phyloP scores from a whole-genome alignment of 805 yeast species.

The Starmerella gropengiesseri region DNA sequence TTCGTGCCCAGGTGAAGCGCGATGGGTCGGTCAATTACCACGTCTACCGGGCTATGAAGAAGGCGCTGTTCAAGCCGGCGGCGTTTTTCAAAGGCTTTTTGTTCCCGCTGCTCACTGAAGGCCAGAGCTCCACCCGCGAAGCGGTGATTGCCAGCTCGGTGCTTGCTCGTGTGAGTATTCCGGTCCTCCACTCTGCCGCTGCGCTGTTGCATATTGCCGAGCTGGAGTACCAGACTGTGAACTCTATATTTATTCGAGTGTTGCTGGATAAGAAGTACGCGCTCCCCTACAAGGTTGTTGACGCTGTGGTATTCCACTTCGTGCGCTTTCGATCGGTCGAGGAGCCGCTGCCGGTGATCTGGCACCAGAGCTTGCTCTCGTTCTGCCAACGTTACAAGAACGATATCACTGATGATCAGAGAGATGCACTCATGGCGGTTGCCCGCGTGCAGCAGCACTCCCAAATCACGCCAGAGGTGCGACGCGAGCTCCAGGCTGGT shows the following conservation, averaged over 20 bases:
- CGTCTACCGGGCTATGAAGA: conserved; percentile 80
- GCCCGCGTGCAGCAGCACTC: conserved; percentile 81
- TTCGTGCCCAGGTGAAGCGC: conserved; percentile 32
- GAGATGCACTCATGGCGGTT: conserved; percentile 86
- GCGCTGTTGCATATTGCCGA: conserved; percentile 79
- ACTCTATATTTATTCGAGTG: conserved; percentile 80
- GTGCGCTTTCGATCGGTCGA: conserved; percentile 60
- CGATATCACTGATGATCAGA: conserved; percentile 97
- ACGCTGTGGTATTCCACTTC: conserved; percentile 86
- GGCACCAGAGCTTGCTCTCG: conserved; percentile 93
- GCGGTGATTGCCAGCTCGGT: conserved; percentile 93
- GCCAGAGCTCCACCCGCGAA: conserved; percentile 74
- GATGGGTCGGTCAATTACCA: conserved; percentile 71
- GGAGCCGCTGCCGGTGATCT: conserved; percentile 75
- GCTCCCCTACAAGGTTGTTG: conserved; percentile 90
- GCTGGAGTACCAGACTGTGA: conserved; percentile 75
- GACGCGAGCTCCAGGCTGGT: conserved; percentile 88
- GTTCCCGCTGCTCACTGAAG: conserved; percentile 80
- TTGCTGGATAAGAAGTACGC: conserved; percentile 92
- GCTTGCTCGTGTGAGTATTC: conserved; percentile 77
- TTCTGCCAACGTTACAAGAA: conserved; percentile 95
- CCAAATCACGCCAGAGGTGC: conserved; percentile 83
- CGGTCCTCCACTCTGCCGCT: conserved; percentile 91
- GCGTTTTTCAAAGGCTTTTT: conserved; percentile 95
- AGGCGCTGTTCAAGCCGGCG: conserved; percentile 89